Evolutionary conservation across 495 filamentous ascomycete genomes (phyloP), one percentile per base, ranked within the genome.

Genomic region (Penicillium alfredii): DNA sequence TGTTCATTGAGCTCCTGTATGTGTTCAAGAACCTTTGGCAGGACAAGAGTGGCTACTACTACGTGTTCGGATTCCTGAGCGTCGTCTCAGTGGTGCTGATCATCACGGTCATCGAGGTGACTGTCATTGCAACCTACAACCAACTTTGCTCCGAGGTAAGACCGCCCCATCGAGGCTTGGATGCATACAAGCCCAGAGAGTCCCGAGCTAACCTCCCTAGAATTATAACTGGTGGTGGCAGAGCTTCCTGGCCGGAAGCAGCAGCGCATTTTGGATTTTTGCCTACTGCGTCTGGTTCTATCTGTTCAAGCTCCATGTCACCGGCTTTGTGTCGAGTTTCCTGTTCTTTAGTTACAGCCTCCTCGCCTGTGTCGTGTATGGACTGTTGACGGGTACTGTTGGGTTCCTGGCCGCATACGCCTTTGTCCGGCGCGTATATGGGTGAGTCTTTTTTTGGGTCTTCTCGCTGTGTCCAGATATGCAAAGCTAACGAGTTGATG

Each of bases 161-260:
- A 44, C 6, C 20, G 8, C 14, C 25, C 9, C 7, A 24, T 2
- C 9, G n/a, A n/a, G n/a, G n/a, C n/a, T n/a, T n/a, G n/a, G n/a
- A n/a, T n/a, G n/a, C n/a, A n/a, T 23, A 2, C 0, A 16, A n/a
- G 20, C 18, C 22, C 14, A 8, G 11, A n/a, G 4, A 28, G 16
- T 13, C 3, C 13, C n/a, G 33, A 23, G 32, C 49, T 60, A 36
- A 62, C 48, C 17, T 14, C 16, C 36, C 7, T 30, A 88, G 79
- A 90, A 94, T 56, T 87, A 94, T 60, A 74, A 92, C 56, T 96
- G 89, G 89, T 93, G 86, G 86, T 94, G 88, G 88, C 83, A 87
- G 54, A 86, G 82, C 45, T 92, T 96, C 67, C 59, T 88, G 23
- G 76, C 89, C 10, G 89, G 89, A 26, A 82, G 81, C 33, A 81